Evolutionary conservation across 169 alveolate species (phyloP).

Genomic region (Plasmodium reichenowi): DNA sequence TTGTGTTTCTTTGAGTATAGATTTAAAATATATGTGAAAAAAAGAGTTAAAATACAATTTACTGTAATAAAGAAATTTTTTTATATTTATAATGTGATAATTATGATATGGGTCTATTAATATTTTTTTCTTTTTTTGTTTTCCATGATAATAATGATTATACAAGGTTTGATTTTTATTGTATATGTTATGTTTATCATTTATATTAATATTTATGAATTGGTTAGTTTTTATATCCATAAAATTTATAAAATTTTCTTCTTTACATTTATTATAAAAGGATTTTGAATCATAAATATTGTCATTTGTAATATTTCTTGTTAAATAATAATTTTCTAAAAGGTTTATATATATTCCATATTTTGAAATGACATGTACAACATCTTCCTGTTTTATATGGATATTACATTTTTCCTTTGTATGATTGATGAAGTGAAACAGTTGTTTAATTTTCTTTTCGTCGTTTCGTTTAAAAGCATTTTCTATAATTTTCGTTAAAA

Average conservation of each 20-base stretch:
- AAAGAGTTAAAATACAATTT: constrained; percentile 11
- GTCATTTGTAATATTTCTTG: too few species aligned
- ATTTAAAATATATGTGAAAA: constrained; percentile 5
- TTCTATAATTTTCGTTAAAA: constrained; percentile 3
- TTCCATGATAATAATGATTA: too few species aligned
- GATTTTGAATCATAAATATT: too few species aligned
- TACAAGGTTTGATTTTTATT: too few species aligned
- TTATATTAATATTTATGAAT: too few species aligned
- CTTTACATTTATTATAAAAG: too few species aligned
- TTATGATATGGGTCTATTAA: too few species aligned
- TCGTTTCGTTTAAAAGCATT: constrained; percentile 18
- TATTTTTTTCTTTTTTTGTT: too few species aligned
- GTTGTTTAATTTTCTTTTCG: constrained; percentile 26
- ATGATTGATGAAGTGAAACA: constrained; percentile 15
- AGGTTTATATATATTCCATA: neutral
- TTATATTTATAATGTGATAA: neutral
- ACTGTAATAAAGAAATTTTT: constrained; percentile 6
- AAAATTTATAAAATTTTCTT: too few species aligned
- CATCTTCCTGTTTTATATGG: constrained; percentile 3
- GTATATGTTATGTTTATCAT: too few species aligned
- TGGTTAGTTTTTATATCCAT: too few species aligned
- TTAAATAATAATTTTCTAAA: neutral
- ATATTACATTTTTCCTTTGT: neutral
- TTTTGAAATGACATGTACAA: constrained; percentile 43
- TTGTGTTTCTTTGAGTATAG: constrained; percentile 3